phyloP scores from a whole-genome alignment of 140 eudicot genomes.

The Anethum foeniculum region DNA sequence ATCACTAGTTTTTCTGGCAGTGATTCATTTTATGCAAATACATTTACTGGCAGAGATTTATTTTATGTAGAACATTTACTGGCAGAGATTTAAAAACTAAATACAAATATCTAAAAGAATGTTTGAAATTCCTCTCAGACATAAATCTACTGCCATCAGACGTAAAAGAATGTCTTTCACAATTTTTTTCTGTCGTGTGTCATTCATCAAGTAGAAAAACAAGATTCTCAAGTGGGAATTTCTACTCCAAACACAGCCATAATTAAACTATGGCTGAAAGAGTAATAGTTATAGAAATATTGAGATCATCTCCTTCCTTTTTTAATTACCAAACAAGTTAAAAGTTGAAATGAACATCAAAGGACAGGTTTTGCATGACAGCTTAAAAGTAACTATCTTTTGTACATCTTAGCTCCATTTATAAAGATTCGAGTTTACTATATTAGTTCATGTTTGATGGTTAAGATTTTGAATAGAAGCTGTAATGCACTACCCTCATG shows the following conservation, averaged over 20 bases:
- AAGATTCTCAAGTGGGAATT: neutral
- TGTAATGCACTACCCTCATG: conserved; percentile 1
- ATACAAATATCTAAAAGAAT: neutral
- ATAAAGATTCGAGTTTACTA: neutral
- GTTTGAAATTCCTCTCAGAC: neutral
- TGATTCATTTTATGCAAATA: neutral
- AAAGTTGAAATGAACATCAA: neutral
- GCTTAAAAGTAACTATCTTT: neutral
- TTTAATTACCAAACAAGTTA: neutral
- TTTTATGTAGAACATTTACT: neutral
- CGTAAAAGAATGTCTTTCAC: neutral
- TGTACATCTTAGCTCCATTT: neutral
- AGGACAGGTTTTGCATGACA: neutral
- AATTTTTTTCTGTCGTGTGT: neutral
- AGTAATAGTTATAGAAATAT: neutral
- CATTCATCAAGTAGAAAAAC: neutral
- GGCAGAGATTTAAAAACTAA: neutral
- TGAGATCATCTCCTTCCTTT: neutral
- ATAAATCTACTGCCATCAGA: neutral
- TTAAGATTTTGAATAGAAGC: neutral
- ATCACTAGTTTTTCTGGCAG: neutral
- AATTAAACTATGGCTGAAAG: neutral
- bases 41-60: neutral
- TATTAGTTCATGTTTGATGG: neutral
- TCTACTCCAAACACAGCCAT: neutral